A percentile compares a stretch with the other conserved stretches of the same genome.
Conservation (phyloP, 768 basidiomycete genomes). For the Boletus fagicola region DNA sequence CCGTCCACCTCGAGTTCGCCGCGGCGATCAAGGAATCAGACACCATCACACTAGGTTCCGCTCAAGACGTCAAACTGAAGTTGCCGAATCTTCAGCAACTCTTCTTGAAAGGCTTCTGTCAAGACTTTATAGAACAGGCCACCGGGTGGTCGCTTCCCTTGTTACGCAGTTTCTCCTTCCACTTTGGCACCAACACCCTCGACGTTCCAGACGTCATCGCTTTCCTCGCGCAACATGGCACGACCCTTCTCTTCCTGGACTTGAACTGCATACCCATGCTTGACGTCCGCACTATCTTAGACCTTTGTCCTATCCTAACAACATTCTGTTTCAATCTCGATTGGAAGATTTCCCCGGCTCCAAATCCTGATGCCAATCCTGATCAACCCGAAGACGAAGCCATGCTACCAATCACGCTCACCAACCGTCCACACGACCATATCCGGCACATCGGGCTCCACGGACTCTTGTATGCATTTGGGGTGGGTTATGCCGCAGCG, state of each 20-base stretch:
- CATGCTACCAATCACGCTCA: slow-evolving; percentile 38
- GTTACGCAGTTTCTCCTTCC: slow-evolving; percentile 56
- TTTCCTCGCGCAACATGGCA: slow-evolving; percentile 62
- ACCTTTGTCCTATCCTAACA: slow-evolving; percentile 58
- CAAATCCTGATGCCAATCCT: slow-evolving; percentile 10
- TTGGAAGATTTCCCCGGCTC: slow-evolving; percentile 50
- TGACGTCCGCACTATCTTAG: slow-evolving; percentile 58
- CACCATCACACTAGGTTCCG: slow-evolving; percentile 56
- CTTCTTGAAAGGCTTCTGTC: slow-evolving; percentile 55
- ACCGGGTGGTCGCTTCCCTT: slow-evolving; percentile 63
- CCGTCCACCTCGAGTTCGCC: slow-evolving; percentile 54
- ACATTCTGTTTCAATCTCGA: slow-evolving; percentile 75
- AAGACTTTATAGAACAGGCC: slow-evolving; percentile 69
- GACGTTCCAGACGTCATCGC: slow-evolving; percentile 58
- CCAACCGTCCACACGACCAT: slow-evolving; percentile 52
- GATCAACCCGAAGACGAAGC: slow-evolving; percentile 29
- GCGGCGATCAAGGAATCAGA: slow-evolving; percentile 37
- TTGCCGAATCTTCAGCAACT: slow-evolving; percentile 62
- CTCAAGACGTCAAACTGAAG: slow-evolving; percentile 51
- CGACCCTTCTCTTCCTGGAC: slow-evolving; percentile 60
- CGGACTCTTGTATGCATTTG: slow-evolving; percentile 67
- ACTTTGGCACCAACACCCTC: slow-evolving; percentile 36
- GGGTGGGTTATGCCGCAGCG: slow-evolving; percentile 52
- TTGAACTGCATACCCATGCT: slow-evolving; percentile 55
- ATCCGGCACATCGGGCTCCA: slow-evolving; percentile 67